Conservation (phyloP, 345 rosid genomes). For the Pugionium cornutum region DNA sequence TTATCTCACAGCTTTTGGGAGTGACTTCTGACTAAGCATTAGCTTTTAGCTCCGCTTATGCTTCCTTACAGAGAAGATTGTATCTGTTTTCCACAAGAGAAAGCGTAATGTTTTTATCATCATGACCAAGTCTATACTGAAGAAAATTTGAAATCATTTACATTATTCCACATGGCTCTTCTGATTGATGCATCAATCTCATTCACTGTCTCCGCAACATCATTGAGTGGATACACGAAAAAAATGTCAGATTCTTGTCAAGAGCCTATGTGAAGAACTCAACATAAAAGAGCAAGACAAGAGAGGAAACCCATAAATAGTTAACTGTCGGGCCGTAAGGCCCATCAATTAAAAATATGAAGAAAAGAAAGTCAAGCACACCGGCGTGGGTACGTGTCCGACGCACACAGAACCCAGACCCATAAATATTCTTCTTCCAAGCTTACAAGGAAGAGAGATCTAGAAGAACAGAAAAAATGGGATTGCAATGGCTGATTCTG, state of each 20-base stretch:
- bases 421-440: neutral
- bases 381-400: slow-evolving; percentile 34
- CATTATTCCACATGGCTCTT: slow-evolving; percentile 91
- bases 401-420: slow-evolving; percentile 28
- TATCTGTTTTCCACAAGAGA: slow-evolving; percentile 53
- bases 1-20: slow-evolving; percentile 74
- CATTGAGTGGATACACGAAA: slow-evolving; percentile 68
- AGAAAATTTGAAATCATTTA: slow-evolving; percentile 35
- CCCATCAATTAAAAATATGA: slow-evolving; percentile 10
- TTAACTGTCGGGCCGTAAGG: slow-evolving; percentile 20
- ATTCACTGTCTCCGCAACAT: slow-evolving; percentile 83
- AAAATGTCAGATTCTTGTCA: neutral
- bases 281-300: neutral
- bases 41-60: slow-evolving; percentile 73
- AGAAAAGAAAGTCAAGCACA: neutral
- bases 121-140: neutral
- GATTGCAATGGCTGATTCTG: slow-evolving; percentile 82
- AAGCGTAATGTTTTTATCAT: slow-evolving; percentile 4
- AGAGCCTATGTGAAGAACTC: slow-evolving; percentile 22
- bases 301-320: neutral
- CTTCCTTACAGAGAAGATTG: slow-evolving; percentile 80
- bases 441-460: slow-evolving; percentile 17
- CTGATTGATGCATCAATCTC: slow-evolving; percentile 83
- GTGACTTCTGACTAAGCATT: slow-evolving; percentile 50
- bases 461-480: slow-evolving; percentile 52